Percentiles rank a stretch among this genome's conserved stretches.
Evolutionary conservation across 1,139 yeast genomes (phyloP).

Genomic region (Magnusiomyces clavatus): DNA sequence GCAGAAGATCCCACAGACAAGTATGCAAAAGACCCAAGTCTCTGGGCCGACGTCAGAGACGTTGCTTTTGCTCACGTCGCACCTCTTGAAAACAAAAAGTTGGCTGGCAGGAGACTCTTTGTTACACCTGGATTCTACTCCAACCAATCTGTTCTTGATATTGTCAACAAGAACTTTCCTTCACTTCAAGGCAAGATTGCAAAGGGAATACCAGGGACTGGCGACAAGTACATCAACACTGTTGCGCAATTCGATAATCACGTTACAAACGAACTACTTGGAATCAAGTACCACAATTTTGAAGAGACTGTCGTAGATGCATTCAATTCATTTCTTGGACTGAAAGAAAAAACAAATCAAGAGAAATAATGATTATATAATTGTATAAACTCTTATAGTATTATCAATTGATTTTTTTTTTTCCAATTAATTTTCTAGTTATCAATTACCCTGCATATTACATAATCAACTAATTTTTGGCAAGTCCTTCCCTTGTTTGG

Average conservation of each 20-base stretch:
- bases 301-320: slow-evolving; percentile 6
- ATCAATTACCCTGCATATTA: too few species aligned
- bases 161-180: slow-evolving; percentile 34
- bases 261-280: slow-evolving; percentile 2
- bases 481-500: too few species aligned
- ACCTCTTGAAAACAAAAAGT: slow-evolving; percentile 30
- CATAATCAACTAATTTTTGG: too few species aligned
- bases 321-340: background rate
- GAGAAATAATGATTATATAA: too few species aligned
- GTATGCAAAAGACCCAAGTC: background rate
- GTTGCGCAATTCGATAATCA: slow-evolving; percentile 1
- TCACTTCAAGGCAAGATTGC: slow-evolving; percentile 35
- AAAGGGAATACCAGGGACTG: slow-evolving; percentile 16
- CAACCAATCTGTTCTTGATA: slow-evolving; percentile 31
- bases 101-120: slow-evolving; percentile 3
- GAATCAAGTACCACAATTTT: slow-evolving; percentile 5
- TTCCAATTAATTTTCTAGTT: too few species aligned
- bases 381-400: too few species aligned
- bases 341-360: background rate
- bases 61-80: slow-evolving; percentile 42
- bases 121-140: slow-evolving; percentile 24
- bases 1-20: background rate
- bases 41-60: slow-evolving; percentile 39
- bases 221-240: background rate
- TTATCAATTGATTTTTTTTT: too few species aligned